Conservation (phyloP, 2,329 filamentous ascomycete genomes). For the Aspergillus texensis region DNA sequence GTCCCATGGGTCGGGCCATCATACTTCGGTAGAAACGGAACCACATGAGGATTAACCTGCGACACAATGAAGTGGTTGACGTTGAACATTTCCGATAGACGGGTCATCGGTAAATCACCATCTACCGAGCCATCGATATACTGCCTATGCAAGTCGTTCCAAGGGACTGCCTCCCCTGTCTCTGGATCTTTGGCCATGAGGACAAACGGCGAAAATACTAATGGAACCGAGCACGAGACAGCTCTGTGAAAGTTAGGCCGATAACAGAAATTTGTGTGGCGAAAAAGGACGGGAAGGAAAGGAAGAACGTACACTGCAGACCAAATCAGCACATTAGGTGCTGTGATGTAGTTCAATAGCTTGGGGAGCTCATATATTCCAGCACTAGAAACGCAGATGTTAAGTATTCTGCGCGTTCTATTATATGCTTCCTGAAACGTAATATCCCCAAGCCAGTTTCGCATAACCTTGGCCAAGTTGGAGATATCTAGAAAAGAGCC, state of each 20-base stretch:
- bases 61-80: constrained; percentile 98
- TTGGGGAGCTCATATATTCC: constrained; percentile 84
- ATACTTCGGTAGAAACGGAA: constrained; percentile 80
- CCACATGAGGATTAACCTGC: constrained; percentile 92
- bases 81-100: constrained; percentile 92
- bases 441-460: constrained; percentile 76
- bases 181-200: constrained; percentile 82
- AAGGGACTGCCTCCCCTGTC: constrained; percentile 75
- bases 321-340: constrained; percentile 94
- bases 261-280: neutral
- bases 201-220: constrained; percentile 78
- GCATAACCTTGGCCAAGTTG: constrained; percentile 81
- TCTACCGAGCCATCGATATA: constrained; percentile 97
- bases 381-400: constrained; percentile 89
- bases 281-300: neutral
- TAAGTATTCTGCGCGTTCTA: constrained; percentile 85
- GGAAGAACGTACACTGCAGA: constrained; percentile 70
- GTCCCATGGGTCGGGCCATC: constrained; percentile 50
- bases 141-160: constrained; percentile 81
- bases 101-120: constrained; percentile 88
- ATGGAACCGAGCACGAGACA: constrained; percentile 90
- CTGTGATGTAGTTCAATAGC: constrained; percentile 88
- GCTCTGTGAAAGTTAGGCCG: constrained; percentile 50
- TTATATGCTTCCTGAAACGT: constrained; percentile 97
- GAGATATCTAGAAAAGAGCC: constrained; percentile 84